Evolutionary conservation across 2,329 filamentous ascomycete genomes (phyloP), one percentile per base, ranked within the genome.

Genomic region (Neonectria hederae): DNA sequence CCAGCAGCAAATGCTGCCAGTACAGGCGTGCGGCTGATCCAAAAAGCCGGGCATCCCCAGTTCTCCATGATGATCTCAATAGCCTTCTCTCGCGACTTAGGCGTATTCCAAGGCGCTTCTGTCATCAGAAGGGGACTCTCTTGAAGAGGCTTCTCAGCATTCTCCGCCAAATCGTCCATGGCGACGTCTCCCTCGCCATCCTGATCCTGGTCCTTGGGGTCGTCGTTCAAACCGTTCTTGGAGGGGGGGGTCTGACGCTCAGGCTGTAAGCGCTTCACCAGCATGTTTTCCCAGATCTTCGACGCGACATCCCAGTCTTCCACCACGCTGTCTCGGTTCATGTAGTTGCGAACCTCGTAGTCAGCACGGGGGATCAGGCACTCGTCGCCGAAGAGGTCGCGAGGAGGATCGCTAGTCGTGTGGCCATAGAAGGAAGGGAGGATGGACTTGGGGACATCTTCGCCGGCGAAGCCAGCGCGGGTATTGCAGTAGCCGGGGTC

Each of bases 51-150:
- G 60, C 91, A 92, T 28, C 93, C 94, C 94, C 96, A 99, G 76
- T 89, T 92, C 84, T 99, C 96, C 90, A 99, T 97, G 64, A 93
- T 94, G 67, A 98, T 89, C 82, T 99, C 96, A 74, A 97, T 95
- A 43, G 91, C 90, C 86, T 96, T 97, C 82, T 99, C 96, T 65
- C 97, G 87, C 65, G 92, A 89, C 83, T 97, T 97, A 46, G 87
- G 80, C 26, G 89, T 86, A 80, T 97, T 98, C 94, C 95, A 98
- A 11, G 93, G 92, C 14, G 94, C 92, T 80, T 99, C 96, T 1
- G 93, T 97, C 87, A 99, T 91, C 63, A 99, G 84, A 65, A 99
- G 83, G 8, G 96, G 97, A 78, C 92, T 96, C 78, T 98, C 96
- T 54, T 91, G 88, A 66, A 99, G 84, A 8, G 92, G 89, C 80